Conservation (phyloP, 257 asterid species). For the Solanum peruvianum region DNA sequence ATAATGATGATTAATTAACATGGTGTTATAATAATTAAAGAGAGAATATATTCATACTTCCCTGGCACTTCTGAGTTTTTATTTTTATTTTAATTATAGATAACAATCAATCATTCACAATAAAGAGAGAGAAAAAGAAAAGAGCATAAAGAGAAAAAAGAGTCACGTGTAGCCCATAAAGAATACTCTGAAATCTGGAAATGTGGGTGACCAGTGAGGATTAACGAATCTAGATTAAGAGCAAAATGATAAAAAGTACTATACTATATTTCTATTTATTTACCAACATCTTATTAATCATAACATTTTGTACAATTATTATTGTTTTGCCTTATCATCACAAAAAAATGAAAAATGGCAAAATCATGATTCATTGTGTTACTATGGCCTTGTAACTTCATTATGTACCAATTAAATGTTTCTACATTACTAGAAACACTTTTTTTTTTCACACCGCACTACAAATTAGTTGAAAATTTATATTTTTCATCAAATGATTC, state of each 20-base stretch:
- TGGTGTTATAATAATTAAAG: slow-evolving; percentile 16
- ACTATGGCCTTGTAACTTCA: neutral
- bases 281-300: neutral
- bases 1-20: slow-evolving; percentile 3
- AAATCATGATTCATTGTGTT: neutral
- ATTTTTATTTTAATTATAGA: neutral
- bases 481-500: no score
- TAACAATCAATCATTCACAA: neutral
- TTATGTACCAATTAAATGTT: neutral
- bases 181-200: slow-evolving; percentile 19
- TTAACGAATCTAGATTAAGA: slow-evolving; percentile 4
- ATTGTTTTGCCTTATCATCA: neutral
- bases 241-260: neutral
- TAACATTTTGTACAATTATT: neutral
- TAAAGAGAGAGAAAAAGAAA: neutral
- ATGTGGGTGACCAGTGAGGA: slow-evolving; percentile 29
- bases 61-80: slow-evolving; percentile 10
- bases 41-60: slow-evolving; percentile 46
- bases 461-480: no score
- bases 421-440: neutral
- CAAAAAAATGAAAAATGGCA: neutral
- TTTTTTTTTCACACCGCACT: no score
- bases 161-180: slow-evolving; percentile 40
- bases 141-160: slow-evolving; percentile 8
- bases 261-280: neutral